These are phyloP conservation scores for Mycena amicta DNA, from an alignment of 768 basidiomycete species.

Conservation along the genomic window DNA sequence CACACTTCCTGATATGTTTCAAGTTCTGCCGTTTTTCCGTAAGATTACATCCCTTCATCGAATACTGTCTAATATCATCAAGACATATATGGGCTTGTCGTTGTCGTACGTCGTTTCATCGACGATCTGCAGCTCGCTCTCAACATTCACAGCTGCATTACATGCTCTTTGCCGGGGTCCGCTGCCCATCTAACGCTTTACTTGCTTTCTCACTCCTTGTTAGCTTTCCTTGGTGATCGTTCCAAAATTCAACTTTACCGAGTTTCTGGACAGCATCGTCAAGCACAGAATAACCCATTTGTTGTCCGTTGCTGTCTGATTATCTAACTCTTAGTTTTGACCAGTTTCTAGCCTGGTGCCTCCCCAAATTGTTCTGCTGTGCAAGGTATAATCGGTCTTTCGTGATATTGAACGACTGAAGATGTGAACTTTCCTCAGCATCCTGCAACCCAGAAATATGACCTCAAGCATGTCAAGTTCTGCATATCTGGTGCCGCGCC, in stretches of 20 bases:
- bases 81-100: slow-evolving; percentile 66
- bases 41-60: slow-evolving; percentile 16
- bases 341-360: slow-evolving; percentile 54
- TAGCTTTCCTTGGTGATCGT: slow-evolving; percentile 65
- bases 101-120: slow-evolving; percentile 49
- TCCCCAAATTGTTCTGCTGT: slow-evolving; percentile 65
- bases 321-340: not conserved
- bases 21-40: slow-evolving; percentile 68
- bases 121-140: not conserved
- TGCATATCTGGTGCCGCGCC: slow-evolving; percentile 67
- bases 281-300: slow-evolving; percentile 59
- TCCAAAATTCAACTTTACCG: slow-evolving; percentile 62
- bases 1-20: not conserved
- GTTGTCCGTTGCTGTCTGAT: slow-evolving; percentile 39
- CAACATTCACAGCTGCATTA: slow-evolving; percentile 46
- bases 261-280: slow-evolving; percentile 57
- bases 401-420: slow-evolving; percentile 4
- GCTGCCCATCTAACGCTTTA: no score
- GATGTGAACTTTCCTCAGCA: slow-evolving; percentile 38
- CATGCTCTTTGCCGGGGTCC: slow-evolving; percentile 52
- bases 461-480: slow-evolving; percentile 55
- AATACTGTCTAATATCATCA: not conserved
- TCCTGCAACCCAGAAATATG: slow-evolving; percentile 49
- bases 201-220: no score
- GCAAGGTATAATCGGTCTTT: slow-evolving; percentile 47